phyloP scores from a whole-genome alignment of 2,329 filamentous ascomycete species.

The Reticulascus tulasneorum region DNA sequence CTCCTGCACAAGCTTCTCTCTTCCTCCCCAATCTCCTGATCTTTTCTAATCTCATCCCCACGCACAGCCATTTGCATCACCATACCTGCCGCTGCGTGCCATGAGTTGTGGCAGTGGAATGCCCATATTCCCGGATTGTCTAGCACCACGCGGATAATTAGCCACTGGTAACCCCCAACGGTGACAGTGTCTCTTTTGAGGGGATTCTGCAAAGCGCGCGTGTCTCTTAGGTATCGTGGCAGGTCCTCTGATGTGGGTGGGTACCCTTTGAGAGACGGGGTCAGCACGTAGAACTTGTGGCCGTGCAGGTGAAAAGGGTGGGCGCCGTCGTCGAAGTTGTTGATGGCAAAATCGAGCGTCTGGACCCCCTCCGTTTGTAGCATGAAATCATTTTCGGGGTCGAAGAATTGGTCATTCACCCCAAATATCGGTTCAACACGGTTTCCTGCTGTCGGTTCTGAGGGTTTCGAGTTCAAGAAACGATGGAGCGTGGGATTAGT shows the following conservation, averaged over 20 bases:
- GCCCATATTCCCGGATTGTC: conserved; percentile 57
- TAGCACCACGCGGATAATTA: conserved; percentile 48
- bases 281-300: conserved; percentile 49
- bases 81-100: conserved; percentile 56
- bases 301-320: conserved; percentile 55
- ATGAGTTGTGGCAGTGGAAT: conserved; percentile 56
- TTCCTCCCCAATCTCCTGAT: conserved; percentile 19
- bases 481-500: conserved; percentile 32
- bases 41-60: conserved; percentile 19
- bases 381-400: conserved; percentile 16
- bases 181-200: conserved; percentile 41
- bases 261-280: conserved; percentile 28
- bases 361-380: conserved; percentile 4
- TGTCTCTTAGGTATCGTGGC: conserved; percentile 15
- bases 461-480: conserved; percentile 21
- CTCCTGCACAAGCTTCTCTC: conserved; percentile 23
- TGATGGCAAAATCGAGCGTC: conserved; percentile 24
- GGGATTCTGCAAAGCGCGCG: conserved; percentile 23
- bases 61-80: conserved; percentile 51
- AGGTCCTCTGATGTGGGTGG: conserved; percentile 23
- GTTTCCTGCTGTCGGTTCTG: conserved; percentile 13
- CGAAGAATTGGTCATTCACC: conserved; percentile 26
- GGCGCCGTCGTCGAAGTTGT: conserved; percentile 28
- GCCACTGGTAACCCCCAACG: conserved; percentile 51
- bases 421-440: no score